Base-by-base conservation (phyloP, 768 basidiomycete genomes). In the Dioszegia crocea region DNA sequence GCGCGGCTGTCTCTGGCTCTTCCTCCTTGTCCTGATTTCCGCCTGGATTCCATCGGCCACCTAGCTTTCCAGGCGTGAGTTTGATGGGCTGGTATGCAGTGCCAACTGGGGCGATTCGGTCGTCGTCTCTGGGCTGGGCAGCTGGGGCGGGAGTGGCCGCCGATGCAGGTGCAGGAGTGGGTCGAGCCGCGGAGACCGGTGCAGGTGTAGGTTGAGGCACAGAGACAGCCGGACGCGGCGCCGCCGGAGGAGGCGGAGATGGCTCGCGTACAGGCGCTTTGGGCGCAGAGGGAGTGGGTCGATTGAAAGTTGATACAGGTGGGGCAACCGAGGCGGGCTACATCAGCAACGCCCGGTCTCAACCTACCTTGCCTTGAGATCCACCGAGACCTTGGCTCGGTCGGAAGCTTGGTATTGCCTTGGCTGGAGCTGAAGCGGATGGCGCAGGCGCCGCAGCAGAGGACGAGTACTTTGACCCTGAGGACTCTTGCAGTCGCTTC, bases 1-100 rank as follows among this genome's bases (percentile, higher is more conserved):
- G 54, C 0, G 64, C 50, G 36, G 56, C 44, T 14, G 50, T 4
- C 14, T 49, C 33, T 3, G 62, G n/a, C 14, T 59, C 56, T 3
- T 60, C 64, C 17, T 51, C 43, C 5, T 57, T 55, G 8, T 59
- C 51, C 39, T 63, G 56, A 11, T 57, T 49, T 0, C 59, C 66
- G 31, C 63, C 70, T 3, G 73, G 70, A 19, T 73, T 72, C 74
- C 76, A 78, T 43, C 76, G 88, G 72, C 91, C 94, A 65, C 80
- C 87, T 51, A 98, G 82, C 76, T 86, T 97, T 77, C 87, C 91
- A 0, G 94, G 94, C 23, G 86, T 82, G 9, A 98, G 81, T 51
- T 84, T 83, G 59, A 98, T 90, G 2, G 94, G 94, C 1, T 86
- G 88, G 73, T 92, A 97, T 0, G 87, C 83, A 0, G 91, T 90